phyloP scores from a whole-genome alignment of 1,284 basidiomycete genomes.

The Papiliotrema fonsecae region DNA sequence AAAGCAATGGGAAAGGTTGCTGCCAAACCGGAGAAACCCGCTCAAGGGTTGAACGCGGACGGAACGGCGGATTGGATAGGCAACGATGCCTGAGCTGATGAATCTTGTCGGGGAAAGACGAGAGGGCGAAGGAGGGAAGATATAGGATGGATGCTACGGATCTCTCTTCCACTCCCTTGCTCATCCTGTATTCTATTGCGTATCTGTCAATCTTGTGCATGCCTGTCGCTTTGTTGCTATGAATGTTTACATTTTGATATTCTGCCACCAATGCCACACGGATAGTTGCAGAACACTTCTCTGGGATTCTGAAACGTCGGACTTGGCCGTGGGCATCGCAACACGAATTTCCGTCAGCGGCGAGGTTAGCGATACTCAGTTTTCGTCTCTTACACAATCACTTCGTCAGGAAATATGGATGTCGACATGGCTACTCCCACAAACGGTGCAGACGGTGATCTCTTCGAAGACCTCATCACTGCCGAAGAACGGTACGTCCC shows the following conservation, averaged over 20 bases:
- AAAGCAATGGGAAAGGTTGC: constrained; percentile 3
- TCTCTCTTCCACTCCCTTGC: neutral
- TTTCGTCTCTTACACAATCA: too few relatives aligned
- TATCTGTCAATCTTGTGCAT: too few relatives aligned
- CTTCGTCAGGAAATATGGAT: neutral
- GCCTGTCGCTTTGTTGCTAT: too few relatives aligned
- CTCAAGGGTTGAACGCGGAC: neutral
- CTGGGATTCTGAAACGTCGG: neutral
- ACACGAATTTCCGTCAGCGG: too few relatives aligned
- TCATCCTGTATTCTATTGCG: neutral
- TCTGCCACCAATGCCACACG: neutral
- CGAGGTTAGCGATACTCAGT: too few relatives aligned
- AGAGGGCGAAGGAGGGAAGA: neutral
- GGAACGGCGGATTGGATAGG: too few relatives aligned
- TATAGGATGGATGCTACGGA: neutral
- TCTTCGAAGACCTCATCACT: constrained; percentile 3
- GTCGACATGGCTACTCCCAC: neutral
- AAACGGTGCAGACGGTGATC: neutral
- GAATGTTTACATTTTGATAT: too few relatives aligned
- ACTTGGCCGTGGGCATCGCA: too few relatives aligned
- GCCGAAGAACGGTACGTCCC: constrained; percentile 18
- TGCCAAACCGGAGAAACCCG: neutral
- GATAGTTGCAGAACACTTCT: neutral
- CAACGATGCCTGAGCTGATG: too few relatives aligned
- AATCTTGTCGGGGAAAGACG: neutral